phyloP scores from a whole-genome alignment of 2,329 filamentous ascomycete species.

The Fusarium sororula region DNA sequence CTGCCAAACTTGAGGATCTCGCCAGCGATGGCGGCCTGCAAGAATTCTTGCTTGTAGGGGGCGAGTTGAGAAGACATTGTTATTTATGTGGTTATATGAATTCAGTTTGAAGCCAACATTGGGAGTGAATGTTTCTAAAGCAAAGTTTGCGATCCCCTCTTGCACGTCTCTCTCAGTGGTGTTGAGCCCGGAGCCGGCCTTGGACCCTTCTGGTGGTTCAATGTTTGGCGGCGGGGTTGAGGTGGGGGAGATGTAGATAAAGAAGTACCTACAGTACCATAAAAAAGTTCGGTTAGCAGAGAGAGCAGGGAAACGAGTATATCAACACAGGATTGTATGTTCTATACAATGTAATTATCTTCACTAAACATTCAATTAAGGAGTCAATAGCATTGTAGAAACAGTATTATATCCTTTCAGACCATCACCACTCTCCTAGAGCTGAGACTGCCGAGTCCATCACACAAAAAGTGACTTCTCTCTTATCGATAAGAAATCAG shows the following conservation, averaged over 20 bases:
- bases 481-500: constrained; percentile 27
- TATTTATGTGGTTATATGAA: not conserved
- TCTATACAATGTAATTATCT: not conserved
- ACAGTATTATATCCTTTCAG: not conserved
- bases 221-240: constrained; percentile 33
- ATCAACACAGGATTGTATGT: not conserved
- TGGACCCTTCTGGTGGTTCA: constrained; percentile 17
- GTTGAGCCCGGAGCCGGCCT: constrained; percentile 27
- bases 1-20: constrained; percentile 82
- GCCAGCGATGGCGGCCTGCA: constrained; percentile 73
- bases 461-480: constrained; percentile 31
- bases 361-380: not conserved
- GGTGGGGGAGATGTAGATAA: constrained; percentile 30
- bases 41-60: constrained; percentile 77
- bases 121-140: not conserved
- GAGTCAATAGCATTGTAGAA: not conserved
- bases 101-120: not conserved
- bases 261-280: not conserved
- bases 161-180: constrained; percentile 14
- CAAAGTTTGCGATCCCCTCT: constrained; percentile 36
- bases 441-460: not conserved
- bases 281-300: not conserved
- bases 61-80: constrained; percentile 58
- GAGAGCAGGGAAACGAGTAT: not conserved
- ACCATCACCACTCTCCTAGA: not conserved